These are phyloP conservation scores for Daldinia sp. DNA, from an alignment of 2,329 filamentous ascomycete genomes.

Conservation along the genomic window DNA sequence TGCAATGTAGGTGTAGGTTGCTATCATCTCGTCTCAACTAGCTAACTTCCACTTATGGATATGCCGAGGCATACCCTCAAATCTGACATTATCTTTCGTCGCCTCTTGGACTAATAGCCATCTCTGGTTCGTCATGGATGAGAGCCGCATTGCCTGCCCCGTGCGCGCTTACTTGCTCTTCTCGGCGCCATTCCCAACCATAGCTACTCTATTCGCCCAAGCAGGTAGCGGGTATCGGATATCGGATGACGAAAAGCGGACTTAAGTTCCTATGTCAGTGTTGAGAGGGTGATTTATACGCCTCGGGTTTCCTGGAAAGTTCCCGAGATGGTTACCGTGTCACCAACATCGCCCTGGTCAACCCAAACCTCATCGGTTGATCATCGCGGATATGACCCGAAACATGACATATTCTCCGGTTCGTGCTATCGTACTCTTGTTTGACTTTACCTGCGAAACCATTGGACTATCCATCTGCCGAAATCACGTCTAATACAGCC, in stretches of 20 bases:
- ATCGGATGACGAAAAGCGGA: background rate
- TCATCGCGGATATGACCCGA: conserved; percentile 40
- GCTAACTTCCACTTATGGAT: conserved; percentile 15
- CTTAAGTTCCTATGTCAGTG: background rate
- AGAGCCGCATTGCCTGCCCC: conserved; percentile 33
- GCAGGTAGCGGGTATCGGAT: conserved; percentile 11
- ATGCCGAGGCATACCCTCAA: conserved; percentile 28
- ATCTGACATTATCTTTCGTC: conserved; percentile 24
- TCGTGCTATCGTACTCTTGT: conserved; percentile 27
- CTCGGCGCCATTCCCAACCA: conserved; percentile 13
- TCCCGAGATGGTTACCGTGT: conserved; percentile 40
- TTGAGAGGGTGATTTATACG: conserved; percentile 30
- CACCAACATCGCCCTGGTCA: conserved; percentile 18
- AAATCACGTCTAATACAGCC: conserved; percentile 38
- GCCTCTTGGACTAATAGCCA: conserved; percentile 26
- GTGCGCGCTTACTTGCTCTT: conserved; percentile 9
- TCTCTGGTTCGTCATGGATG: conserved; percentile 23
- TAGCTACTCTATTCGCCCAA: conserved; percentile 19
- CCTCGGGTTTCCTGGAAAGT: conserved; percentile 23
- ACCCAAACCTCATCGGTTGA: conserved; percentile 32
- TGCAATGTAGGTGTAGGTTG: background rate
- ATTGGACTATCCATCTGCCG: conserved; percentile 48
- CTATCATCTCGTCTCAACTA: conserved; percentile 19
- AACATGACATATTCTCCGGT: conserved; percentile 42
- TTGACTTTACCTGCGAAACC: conserved; percentile 35